These are phyloP conservation scores for Tuber calosporum DNA, from an alignment of 495 filamentous ascomycete species.

Conservation along the genomic window DNA sequence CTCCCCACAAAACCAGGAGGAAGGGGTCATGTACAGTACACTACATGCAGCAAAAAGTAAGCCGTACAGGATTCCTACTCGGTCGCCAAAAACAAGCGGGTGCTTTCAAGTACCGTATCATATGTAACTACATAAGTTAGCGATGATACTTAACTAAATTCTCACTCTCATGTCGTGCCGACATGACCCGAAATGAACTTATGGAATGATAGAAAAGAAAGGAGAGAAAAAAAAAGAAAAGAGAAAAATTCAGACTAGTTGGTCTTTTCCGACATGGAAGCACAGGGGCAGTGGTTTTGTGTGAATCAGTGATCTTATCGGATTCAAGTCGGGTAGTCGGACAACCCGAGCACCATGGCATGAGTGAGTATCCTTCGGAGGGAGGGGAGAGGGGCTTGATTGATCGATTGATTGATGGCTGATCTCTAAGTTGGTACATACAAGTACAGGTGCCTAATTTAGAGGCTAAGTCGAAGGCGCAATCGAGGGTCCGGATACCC, in stretches of 20 bases:
- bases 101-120: not conserved
- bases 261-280: not conserved
- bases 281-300: not conserved
- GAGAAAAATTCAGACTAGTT: not conserved
- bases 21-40: conserved; percentile 4
- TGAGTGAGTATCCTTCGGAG: not conserved
- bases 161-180: not conserved
- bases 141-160: not conserved
- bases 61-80: not conserved
- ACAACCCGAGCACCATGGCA: not conserved
- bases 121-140: not conserved
- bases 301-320: not conserved
- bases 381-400: not conserved
- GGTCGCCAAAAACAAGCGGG: not conserved
- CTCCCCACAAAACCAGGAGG: not conserved
- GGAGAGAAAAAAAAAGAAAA: not conserved
- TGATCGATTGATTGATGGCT: not conserved
- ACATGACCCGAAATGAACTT: not conserved
- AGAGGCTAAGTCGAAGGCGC: not conserved
- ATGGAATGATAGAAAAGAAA: not conserved
- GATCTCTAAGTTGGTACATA: not conserved
- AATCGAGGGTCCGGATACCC: not conserved
- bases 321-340: not conserved
- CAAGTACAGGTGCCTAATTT: too few relatives aligned
- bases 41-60: not conserved